Evolutionary conservation across 2,329 filamentous ascomycete species (phyloP), one percentile per base, ranked within the genome.

Genomic region (Cordyceps tenuipes): DNA sequence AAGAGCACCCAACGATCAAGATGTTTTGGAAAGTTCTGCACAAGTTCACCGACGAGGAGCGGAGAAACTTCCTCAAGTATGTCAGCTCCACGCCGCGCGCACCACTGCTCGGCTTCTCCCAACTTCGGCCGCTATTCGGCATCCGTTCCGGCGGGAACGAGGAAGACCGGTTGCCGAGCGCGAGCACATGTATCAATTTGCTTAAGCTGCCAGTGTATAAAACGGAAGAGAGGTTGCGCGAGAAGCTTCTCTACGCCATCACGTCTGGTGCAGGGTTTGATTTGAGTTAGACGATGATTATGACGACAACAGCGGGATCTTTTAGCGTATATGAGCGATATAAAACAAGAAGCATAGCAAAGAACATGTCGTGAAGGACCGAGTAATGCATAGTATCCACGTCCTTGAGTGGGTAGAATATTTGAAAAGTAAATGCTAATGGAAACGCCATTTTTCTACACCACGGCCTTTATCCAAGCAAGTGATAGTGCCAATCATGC

Each of bases 111-210:
- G 94, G 94, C 0, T 99, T 99, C 70, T 84, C 85, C 19, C 89
- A 94, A 68, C 76, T 99, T 64, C 89, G 87, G 60, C 94, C 94
- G 2, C 79, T 81, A 44, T 99, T 99, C 72, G 93, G 87, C 68
- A 97, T 99, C 63, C 79, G 94, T 5, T 94, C 99, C 73, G 87
- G 85, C 0, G 73, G 72, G 7, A 67, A 66, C 7, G 73, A 75
- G 41, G 69, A 75, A 61, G 90, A 96, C 75, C 80, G 94, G 61
- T 76, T 97, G 64, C 94, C 94, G 2, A 97, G 91, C 70, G 91
- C 94, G 19, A 97, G 92, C 70, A 99, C 94, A 0, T 99, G 94
- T 68, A 91, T 97, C 31, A 99, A 99, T 71, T 71, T 99, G 66
- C 76, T 99, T 52, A 99, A 99, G 77, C 75, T 99, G 65, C 94